phyloP scores from a whole-genome alignment of 495 filamentous ascomycete genomes.

The Penicillium soppii region DNA sequence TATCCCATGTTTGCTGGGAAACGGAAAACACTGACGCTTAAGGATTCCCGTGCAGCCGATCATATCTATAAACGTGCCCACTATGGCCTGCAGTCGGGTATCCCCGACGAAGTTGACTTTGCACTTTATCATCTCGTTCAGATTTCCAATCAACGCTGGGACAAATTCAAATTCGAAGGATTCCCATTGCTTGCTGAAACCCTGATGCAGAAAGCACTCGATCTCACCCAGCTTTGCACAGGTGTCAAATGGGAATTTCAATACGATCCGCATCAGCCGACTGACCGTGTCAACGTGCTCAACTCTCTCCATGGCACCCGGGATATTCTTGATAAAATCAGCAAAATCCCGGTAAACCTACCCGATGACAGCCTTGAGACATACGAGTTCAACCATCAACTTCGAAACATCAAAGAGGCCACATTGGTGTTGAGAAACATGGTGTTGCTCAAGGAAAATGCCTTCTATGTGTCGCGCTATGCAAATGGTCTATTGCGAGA shows the following conservation, averaged over 20 bases:
- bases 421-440: conserved; percentile 90
- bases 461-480: conserved; percentile 71
- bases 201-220: conserved; percentile 77
- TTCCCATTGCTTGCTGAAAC: conserved; percentile 89
- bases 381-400: conserved; percentile 64
- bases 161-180: conserved; percentile 91
- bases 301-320: conserved; percentile 63
- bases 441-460: conserved; percentile 86
- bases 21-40: not conserved
- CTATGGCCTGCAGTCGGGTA: conserved; percentile 72
- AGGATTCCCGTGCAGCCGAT: conserved; percentile 28
- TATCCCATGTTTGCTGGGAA: not conserved
- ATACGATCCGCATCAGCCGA: conserved; percentile 57
- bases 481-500: conserved; percentile 67
- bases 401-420: conserved; percentile 81
- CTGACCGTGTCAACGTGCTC: conserved; percentile 66
- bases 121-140: conserved; percentile 90
- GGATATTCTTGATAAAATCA: conserved; percentile 69
- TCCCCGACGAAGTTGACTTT: conserved; percentile 81
- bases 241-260: conserved; percentile 77
- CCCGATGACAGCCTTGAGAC: conserved; percentile 71
- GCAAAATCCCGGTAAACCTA: conserved; percentile 54
- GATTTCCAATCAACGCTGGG: conserved; percentile 89
- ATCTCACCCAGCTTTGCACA: conserved; percentile 72
- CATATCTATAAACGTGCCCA: conserved; percentile 87